A percentile compares a stretch with the other conserved stretches of the same genome.
Conservation (phyloP, 108 stramenopile genomes). For the Skeletonema marinoi region DNA sequence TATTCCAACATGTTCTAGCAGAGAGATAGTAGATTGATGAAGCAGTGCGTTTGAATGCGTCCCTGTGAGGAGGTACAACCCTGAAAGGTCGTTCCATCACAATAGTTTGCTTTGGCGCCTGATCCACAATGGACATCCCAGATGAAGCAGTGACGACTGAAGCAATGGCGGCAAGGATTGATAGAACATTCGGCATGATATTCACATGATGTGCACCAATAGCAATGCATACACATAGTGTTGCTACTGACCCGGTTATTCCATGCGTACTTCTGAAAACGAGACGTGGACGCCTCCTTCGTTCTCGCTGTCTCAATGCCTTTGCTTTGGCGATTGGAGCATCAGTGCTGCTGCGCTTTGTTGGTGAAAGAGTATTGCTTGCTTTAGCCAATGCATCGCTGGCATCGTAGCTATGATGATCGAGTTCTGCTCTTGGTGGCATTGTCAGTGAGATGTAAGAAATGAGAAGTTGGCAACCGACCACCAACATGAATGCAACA, state of each 20-base stretch:
- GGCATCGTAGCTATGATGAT: neutral
- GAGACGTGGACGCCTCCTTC: conserved; percentile 5
- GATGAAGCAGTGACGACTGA: conserved; percentile 17
- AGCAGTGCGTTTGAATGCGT: conserved; percentile 38
- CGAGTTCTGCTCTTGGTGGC: neutral
- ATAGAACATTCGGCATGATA: neutral
- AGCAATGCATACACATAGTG: conserved; percentile 12
- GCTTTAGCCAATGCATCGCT: neutral
- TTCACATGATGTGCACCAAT: neutral
- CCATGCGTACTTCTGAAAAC: conserved; percentile 10
- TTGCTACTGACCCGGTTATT: conserved; percentile 1
- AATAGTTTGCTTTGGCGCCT: conserved; percentile 25
- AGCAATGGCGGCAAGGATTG: conserved; percentile 11
- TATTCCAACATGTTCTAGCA: conserved; percentile 26
- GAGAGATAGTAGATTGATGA: conserved; percentile 21
- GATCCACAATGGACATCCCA: conserved; percentile 14
- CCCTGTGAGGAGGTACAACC: conserved; percentile 40
- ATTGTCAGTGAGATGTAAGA: too few relatives aligned
- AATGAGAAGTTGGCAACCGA: too few relatives aligned
- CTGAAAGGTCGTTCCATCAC: conserved; percentile 9
- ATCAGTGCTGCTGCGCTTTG: neutral
- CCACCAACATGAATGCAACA: too few relatives aligned
- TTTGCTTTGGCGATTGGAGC: neutral
- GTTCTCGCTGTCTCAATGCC: neutral
- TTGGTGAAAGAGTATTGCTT: neutral